phyloP scores from a whole-genome alignment of 306 rosid species.

The Astragalus glycyphyllos region DNA sequence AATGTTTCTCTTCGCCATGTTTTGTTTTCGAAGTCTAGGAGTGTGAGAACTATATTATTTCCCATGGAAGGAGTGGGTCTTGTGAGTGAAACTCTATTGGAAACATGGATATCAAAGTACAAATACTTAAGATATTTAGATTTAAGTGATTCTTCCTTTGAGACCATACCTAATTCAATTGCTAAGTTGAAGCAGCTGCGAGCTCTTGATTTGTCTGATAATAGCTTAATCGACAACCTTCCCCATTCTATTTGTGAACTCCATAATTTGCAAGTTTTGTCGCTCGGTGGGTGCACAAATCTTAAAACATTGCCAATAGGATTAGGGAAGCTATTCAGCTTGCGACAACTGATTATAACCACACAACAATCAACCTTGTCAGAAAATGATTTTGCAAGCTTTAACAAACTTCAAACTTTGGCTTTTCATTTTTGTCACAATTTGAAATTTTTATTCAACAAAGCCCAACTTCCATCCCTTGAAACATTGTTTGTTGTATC shows the following conservation, averaged over 20 bases:
- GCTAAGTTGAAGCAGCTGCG: neutral
- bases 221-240: neutral
- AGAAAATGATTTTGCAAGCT: neutral
- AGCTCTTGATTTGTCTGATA: neutral
- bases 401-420: neutral
- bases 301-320: neutral
- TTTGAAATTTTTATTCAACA: neutral
- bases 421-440: constrained; percentile 1
- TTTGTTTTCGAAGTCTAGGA: too few species aligned
- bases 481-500: neutral
- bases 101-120: neutral
- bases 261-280: constrained; percentile 1
- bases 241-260: neutral
- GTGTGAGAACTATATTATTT: too few species aligned
- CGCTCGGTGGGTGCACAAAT: neutral
- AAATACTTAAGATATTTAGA: neutral
- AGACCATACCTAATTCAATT: neutral
- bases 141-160: constrained; percentile 10
- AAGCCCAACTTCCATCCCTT: neutral
- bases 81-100: neutral
- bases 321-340: neutral
- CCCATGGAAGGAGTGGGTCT: neutral
- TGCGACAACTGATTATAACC: neutral
- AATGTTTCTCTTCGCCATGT: too few species aligned
- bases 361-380: neutral